phyloP scores from a whole-genome alignment of 2,329 filamentous ascomycete genomes.

The Pseudocercospora vitis region DNA sequence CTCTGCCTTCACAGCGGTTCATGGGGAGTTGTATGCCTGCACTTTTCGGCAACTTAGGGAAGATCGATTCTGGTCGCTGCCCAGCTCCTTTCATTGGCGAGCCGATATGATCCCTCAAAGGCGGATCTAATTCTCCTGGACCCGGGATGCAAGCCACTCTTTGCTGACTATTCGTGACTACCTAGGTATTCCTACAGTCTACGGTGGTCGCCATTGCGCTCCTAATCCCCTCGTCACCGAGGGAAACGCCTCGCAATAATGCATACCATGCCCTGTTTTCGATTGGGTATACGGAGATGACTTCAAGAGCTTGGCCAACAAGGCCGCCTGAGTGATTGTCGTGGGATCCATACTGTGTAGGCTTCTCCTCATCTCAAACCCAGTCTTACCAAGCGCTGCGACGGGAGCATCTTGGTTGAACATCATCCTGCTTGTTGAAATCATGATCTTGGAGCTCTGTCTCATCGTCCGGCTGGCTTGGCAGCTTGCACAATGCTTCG shows the following conservation, averaged over 20 bases:
- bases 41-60: constrained; percentile 11
- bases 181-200: constrained; percentile 13
- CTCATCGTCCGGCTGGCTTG: constrained; percentile 79
- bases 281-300: constrained; percentile 66
- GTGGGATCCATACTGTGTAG: constrained; percentile 67
- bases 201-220: constrained; percentile 30
- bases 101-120: constrained; percentile 25
- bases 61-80: constrained; percentile 30
- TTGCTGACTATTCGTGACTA: not conserved
- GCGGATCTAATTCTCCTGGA: constrained; percentile 28
- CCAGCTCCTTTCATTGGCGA: constrained; percentile 33
- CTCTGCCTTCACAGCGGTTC: too few relatives aligned
- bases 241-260: constrained; percentile 55
- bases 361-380: constrained; percentile 75
- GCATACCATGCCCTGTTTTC: constrained; percentile 79
- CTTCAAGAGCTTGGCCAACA: constrained; percentile 56
- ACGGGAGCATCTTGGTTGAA: constrained; percentile 84
- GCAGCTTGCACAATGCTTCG: constrained; percentile 72
- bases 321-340: constrained; percentile 79
- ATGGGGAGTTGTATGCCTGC: not conserved
- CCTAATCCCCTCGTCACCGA: constrained; percentile 27
- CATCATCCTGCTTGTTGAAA: constrained; percentile 70
- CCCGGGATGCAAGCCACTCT: not conserved
- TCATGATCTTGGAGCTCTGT: constrained; percentile 75
- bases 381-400: constrained; percentile 72